phyloP scores from a whole-genome alignment of 768 basidiomycete genomes.

The Dendrothele bispora region DNA sequence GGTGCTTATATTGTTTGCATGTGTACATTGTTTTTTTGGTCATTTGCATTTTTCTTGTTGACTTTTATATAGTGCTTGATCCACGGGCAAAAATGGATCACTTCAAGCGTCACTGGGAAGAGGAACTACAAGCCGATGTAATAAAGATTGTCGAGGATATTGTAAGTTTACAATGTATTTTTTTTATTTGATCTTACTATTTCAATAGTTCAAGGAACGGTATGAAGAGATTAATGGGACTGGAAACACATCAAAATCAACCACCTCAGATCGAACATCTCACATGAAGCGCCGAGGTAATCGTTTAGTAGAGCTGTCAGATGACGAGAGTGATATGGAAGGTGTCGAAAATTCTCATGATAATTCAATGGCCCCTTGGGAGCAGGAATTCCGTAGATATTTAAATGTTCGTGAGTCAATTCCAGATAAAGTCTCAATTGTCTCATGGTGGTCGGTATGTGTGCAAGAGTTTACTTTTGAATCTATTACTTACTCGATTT shows the following conservation, averaged over 20 bases:
- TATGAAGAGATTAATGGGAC: too few species aligned
- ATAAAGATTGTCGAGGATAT: too few species aligned
- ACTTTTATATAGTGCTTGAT: constrained; percentile 19
- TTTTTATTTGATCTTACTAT: too few species aligned
- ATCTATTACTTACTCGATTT: background rate
- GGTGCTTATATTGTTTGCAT: constrained; percentile 32
- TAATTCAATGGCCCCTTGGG: constrained; percentile 12
- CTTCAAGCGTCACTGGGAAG: constrained; percentile 25
- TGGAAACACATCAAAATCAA: too few species aligned
- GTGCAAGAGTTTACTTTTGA: background rate
- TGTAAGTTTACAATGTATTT: too few species aligned
- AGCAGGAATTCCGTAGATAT: constrained; percentile 20
- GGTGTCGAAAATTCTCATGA: constrained; percentile 1
- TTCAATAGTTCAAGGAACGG: too few species aligned
- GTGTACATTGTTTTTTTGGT: constrained; percentile 19
- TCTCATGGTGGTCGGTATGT: constrained; percentile 37
- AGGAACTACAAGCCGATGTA: constrained; percentile 12
- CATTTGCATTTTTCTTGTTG: background rate
- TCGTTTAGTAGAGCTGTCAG: too few species aligned
- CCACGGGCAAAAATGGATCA: constrained; percentile 19
- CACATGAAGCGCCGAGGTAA: too few species aligned
- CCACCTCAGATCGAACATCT: too few species aligned
- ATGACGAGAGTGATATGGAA: constrained; percentile 9
- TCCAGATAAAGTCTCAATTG: constrained; percentile 16
- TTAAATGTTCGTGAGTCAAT: constrained; percentile 13